Percentiles rank a stretch among this genome's conserved stretches.
These are phyloP conservation scores for Plasmodium vinckei DNA, from an alignment of 169 alveolate genomes.

Conservation along the genomic window DNA sequence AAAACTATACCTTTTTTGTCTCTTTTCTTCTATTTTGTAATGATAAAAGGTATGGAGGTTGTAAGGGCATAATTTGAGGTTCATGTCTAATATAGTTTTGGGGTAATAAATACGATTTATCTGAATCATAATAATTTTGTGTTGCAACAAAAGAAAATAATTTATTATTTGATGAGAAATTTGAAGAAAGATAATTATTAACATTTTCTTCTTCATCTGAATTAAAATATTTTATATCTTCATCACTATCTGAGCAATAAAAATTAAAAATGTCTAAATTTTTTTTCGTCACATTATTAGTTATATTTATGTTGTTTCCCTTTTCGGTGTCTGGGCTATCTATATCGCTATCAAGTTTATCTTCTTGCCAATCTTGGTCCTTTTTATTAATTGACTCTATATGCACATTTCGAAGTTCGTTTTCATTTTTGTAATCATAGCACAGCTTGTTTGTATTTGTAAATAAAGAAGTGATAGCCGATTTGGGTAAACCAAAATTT, in stretches of 20 bases:
- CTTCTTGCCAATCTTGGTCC: slow-evolving; percentile 11
- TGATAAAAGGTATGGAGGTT: slow-evolving; percentile 69
- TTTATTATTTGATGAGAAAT: slow-evolving; percentile 31
- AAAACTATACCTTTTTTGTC: slow-evolving; percentile 15
- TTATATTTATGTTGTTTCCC: background rate
- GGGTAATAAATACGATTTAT: slow-evolving; percentile 66
- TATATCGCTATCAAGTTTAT: background rate
- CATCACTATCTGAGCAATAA: slow-evolving; percentile 73
- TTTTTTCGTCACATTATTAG: slow-evolving; percentile 2
- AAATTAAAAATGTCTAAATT: slow-evolving; percentile 68
- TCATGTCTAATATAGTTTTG: slow-evolving; percentile 69
- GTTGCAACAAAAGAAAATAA: slow-evolving; percentile 71
- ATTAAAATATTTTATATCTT: slow-evolving; percentile 71
- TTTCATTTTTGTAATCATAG: slow-evolving; percentile 3
- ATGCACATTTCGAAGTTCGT: slow-evolving; percentile 50
- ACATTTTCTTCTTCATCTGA: slow-evolving; percentile 73
- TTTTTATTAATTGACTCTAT: slow-evolving; percentile 13
- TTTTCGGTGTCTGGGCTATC: background rate
- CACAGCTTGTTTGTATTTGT: background rate
- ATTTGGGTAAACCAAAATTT: slow-evolving; percentile 75
- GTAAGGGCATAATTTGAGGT: slow-evolving; percentile 75
- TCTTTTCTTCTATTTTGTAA: slow-evolving; percentile 70
- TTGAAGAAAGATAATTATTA: slow-evolving; percentile 56
- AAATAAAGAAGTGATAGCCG: slow-evolving; percentile 26
- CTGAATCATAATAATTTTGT: slow-evolving; percentile 72